Base-by-base conservation (phyloP, 2,329 filamentous ascomycete species). In the Massarina eburnea region DNA sequence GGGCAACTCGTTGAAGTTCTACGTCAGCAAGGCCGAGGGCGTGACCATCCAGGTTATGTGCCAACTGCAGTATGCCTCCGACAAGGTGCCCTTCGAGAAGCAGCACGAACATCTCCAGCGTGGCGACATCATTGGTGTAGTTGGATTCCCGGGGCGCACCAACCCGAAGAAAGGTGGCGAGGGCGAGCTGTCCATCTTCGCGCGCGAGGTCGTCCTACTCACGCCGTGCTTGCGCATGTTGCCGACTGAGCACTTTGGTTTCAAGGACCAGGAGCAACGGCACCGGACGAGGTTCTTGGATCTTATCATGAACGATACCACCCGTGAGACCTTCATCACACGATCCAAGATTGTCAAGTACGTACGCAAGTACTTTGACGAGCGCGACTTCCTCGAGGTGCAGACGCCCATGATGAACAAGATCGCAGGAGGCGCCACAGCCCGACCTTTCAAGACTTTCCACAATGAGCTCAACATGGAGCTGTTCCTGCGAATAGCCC, bases 381-480 rank as follows among this genome's bases (percentile, higher is more conserved):
- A 86, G 58, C 81, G 86, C 43, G 89, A 92, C 62, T 99, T 99
- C 71, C 79, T 91, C 45, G 91, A 96, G 71, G 91, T 97, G 20
- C 90, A 97, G 75, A 99, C 94, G 0, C 66, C 94, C 4, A 96
- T 97, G 83, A 91, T 99, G 82, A 95, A 96, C 70, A 83, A 88
- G 63, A 95, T 96, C 67, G 91, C 94, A 22, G 95, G 94, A 59
- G 94, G 94, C 67, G 94, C 94, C 26, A 97, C 94, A 1, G 94
- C 94, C 48, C 91, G 88, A 76, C 94, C 94, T 4, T 99, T 99
- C 74, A 79, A 88, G 58, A 97, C 94, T 12, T 88, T 95, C 72
- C 94, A 97, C 78, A 99, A 99, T 73, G 94, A 97, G 42, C 81
- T 94, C 41, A 83, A 96, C 71, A 91, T 95, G 84, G 86, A 96